phyloP scores from a whole-genome alignment of 495 filamentous ascomycete genomes.

The Patellaria atrata region DNA sequence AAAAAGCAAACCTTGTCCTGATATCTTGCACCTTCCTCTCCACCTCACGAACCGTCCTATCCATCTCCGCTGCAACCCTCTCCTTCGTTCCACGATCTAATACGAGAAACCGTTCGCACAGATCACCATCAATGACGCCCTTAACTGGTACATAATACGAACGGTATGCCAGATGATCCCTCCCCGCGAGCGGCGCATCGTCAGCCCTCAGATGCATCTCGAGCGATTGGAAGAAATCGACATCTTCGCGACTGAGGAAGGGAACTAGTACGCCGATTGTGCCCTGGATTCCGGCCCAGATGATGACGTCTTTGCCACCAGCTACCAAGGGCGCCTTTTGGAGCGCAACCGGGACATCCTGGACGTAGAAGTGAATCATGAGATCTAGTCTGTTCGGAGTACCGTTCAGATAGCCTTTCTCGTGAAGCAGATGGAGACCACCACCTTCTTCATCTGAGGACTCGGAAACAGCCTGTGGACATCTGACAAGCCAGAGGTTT shows the following conservation, averaged over 20 bases:
- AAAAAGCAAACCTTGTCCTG: too few relatives aligned
- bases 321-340: slow-evolving; percentile 82
- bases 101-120: slow-evolving; percentile 80
- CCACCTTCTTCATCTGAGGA: slow-evolving; percentile 86
- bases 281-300: slow-evolving; percentile 91
- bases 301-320: slow-evolving; percentile 76
- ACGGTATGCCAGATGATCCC: slow-evolving; percentile 89
- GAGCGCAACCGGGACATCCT: slow-evolving; percentile 84
- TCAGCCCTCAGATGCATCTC: slow-evolving; percentile 75
- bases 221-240: slow-evolving; percentile 91
- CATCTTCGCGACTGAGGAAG: slow-evolving; percentile 78
- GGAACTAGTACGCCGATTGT: slow-evolving; percentile 87
- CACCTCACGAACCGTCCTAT: too few relatives aligned
- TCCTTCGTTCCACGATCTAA: slow-evolving; percentile 76
- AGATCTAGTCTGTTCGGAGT: slow-evolving; percentile 69
- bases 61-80: slow-evolving; percentile 85
- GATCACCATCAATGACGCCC: slow-evolving; percentile 93
- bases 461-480: slow-evolving; percentile 71
- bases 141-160: slow-evolving; percentile 97
- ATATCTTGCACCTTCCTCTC: too few relatives aligned
- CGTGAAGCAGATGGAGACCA: slow-evolving; percentile 76
- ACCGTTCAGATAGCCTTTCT: slow-evolving; percentile 77
- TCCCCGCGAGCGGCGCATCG: slow-evolving; percentile 72
- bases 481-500: slow-evolving; percentile 84
- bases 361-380: slow-evolving; percentile 75